Conservation (phyloP, 176 grass and related monocot species). For the Oryza glumipatula region DNA sequence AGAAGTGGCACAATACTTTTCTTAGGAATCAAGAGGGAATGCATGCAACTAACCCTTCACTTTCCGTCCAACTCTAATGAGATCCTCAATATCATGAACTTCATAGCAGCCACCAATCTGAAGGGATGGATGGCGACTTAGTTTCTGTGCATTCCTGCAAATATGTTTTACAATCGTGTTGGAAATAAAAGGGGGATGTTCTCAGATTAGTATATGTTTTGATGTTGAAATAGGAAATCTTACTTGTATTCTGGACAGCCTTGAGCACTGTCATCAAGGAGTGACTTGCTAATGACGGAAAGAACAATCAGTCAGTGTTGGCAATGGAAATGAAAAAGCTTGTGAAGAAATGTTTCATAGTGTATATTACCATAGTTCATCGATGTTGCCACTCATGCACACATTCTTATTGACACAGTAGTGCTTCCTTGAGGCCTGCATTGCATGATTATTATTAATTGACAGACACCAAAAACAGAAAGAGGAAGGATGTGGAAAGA, state of each 20-base stretch:
- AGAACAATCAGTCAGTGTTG: conserved; percentile 10
- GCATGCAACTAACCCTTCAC: conserved; percentile 62
- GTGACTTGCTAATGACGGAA: conserved; percentile 60
- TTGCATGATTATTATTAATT: conserved; percentile 4
- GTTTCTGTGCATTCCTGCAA: conserved; percentile 86
- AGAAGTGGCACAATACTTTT: neutral
- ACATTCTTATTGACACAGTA: conserved; percentile 81
- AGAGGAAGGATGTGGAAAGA: neutral
- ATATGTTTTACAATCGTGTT: conserved; percentile 27
- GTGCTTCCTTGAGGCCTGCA: conserved; percentile 90
- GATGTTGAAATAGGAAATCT: conserved; percentile 38
- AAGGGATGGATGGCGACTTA: conserved; percentile 86
- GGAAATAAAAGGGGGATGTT: conserved; percentile 24
- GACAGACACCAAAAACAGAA: conserved; percentile 14
- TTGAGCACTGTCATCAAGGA: conserved; percentile 63
- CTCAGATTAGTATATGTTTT: conserved; percentile 16
- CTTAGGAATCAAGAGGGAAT: neutral
- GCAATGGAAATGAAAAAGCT: conserved; percentile 27
- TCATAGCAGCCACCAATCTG: conserved; percentile 89
- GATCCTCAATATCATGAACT: conserved; percentile 99
- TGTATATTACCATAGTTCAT: conserved; percentile 76
- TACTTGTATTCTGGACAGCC: conserved; percentile 94
- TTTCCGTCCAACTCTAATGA: conserved; percentile 68
- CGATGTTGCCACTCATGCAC: conserved; percentile 60
- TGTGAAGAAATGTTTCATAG: neutral